Evolutionary conservation across 352 stramenopile genomes (phyloP), one percentile per base, ranked within the genome.

Genomic region (Phytophthora pistaciae): DNA sequence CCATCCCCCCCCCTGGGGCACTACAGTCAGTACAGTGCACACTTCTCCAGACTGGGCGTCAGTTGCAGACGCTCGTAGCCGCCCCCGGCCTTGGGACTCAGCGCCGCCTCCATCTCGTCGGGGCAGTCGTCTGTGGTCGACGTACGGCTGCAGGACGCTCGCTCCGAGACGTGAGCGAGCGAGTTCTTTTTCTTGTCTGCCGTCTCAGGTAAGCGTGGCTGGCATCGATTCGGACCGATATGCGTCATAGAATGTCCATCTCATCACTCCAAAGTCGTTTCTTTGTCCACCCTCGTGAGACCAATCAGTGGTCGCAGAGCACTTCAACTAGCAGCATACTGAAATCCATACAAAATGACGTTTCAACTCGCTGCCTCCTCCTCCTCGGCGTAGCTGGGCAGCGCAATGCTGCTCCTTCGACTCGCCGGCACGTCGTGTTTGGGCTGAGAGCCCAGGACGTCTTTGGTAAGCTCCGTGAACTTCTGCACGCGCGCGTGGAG

Each of bases 401-500:
- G 38, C 9, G 40, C 33, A 11, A 64, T 18, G 21, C 54, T 66
- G 48, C 20, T 38, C 21, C 55, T 53, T 29, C 31, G 53, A 38
- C 53, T 64, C 16, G 20, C n/a, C 5, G 10, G 21, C 3, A 6
- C 54, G 31, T 68, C 52, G 5, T 42, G 42, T 8, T 73, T 56
- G 5, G 25, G 58, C 9, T 61, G 49, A 7, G 61, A 29, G 3
- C 46, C 46, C 20, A 54, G 52, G 33, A 68, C 66, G 36, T 38
- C 38, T 5, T 57, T 59, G 10, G 78, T 88, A 14, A 89, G 61
- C 0, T 68, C 50, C 0, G 70, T 82, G 66, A 90, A 90, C 60
- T 88, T 89, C 2, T 80, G 11, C 21, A 92, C 84, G 2, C 78
- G 77, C 23, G 71, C 70, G 9, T 71, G 68, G n/a, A 92, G 80